Conservation (phyloP, 768 basidiomycete genomes). For the Pleurotus citrinopileatus region DNA sequence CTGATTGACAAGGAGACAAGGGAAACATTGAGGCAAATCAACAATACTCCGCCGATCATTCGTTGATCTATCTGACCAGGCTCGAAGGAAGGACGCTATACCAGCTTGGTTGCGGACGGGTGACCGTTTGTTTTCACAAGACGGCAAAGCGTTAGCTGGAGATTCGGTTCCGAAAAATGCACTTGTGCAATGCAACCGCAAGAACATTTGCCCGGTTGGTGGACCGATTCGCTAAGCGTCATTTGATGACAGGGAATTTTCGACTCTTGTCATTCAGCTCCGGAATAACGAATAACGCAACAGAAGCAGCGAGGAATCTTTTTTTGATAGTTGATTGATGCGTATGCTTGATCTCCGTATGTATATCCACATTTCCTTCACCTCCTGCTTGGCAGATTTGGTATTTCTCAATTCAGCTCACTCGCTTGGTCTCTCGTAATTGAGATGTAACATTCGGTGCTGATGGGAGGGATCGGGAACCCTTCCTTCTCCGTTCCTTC, state of each 20-base stretch:
- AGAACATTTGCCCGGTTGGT: too few relatives aligned
- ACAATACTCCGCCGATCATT: neutral
- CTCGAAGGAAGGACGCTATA: too few relatives aligned
- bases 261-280: too few relatives aligned
- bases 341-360: neutral
- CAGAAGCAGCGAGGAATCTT: neutral
- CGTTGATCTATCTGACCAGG: neutral
- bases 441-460: neutral
- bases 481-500: conserved; percentile 7
- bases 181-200: too few relatives aligned
- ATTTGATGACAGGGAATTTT: too few relatives aligned
- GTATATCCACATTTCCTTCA: neutral
- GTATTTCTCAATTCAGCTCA: neutral
- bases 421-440: neutral
- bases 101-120: too few relatives aligned
- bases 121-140: too few relatives aligned
- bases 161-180: too few relatives aligned
- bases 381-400: neutral
- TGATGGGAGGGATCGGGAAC: neutral
- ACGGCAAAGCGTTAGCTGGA: too few relatives aligned
- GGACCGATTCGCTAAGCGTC: too few relatives aligned
- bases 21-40: neutral
- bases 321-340: neutral
- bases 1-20: neutral
- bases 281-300: neutral